A percentile compares a stretch with the other conserved stretches of the same genome.
phyloP scores from a whole-genome alignment of 371 early-diverging fungal species.

The Dichotomocladium elegans region DNA sequence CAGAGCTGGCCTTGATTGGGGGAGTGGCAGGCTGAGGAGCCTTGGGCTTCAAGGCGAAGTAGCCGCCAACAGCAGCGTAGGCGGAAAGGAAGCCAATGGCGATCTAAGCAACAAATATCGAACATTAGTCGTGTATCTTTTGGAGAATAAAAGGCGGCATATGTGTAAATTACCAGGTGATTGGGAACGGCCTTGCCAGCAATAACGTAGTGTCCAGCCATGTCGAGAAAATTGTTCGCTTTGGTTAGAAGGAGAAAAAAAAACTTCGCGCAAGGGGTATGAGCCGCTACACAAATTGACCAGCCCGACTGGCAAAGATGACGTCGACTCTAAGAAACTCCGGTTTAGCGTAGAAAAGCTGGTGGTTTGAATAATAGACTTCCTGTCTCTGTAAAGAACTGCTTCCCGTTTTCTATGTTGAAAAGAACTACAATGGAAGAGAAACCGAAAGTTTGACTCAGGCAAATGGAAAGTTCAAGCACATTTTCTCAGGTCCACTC shows the following conservation, averaged over 20 bases:
- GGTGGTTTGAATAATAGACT: neutral
- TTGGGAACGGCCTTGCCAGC: slow-evolving; percentile 45
- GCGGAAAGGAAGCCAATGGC: slow-evolving; percentile 47
- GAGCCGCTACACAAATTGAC: neutral
- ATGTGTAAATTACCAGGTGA: slow-evolving; percentile 34
- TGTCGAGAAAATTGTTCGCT: slow-evolving; percentile 7
- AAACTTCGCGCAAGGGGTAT: neutral
- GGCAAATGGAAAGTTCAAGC: too few relatives aligned
- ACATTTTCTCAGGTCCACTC: too few relatives aligned
- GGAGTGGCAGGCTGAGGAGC: slow-evolving; percentile 48
- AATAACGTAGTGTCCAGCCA: slow-evolving; percentile 53
- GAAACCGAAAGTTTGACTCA: too few relatives aligned
- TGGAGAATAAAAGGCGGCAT: neutral
- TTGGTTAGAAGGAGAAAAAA: neutral
- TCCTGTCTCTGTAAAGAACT: slow-evolving; percentile 67
- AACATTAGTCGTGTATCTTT: neutral
- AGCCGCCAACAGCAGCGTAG: slow-evolving; percentile 36
- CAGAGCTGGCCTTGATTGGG: slow-evolving; percentile 63
- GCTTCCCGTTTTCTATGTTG: too few relatives aligned
- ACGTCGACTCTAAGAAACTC: neutral
- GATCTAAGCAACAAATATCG: too few relatives aligned
- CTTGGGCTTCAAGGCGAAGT: slow-evolving; percentile 44
- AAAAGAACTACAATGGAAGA: too few relatives aligned
- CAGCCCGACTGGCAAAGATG: neutral
- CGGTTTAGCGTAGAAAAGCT: neutral